Percentiles rank a stretch among this genome's conserved stretches.
Conservation (phyloP, 78 protist species). For the Bodo saltans region DNA sequence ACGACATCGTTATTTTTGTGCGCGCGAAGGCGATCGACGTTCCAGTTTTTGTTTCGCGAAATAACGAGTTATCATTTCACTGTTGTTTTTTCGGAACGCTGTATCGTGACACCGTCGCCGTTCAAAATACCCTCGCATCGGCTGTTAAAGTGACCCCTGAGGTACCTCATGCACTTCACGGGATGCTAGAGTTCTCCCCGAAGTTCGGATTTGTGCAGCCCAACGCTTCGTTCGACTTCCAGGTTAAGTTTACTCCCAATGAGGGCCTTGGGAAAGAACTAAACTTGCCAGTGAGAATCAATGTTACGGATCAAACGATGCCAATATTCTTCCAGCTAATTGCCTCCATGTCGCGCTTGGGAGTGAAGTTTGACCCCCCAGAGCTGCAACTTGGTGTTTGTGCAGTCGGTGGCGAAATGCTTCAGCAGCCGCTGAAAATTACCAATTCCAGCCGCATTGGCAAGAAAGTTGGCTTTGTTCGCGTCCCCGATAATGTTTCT, state of each 20-base stretch:
- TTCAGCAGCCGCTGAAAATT: background rate
- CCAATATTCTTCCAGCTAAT: constrained; percentile 12
- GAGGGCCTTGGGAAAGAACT: background rate
- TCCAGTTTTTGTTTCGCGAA: constrained; percentile 30
- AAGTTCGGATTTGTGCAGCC: constrained; percentile 37
- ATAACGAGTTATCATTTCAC: background rate
- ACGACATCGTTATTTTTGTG: background rate
- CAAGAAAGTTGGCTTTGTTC: background rate
- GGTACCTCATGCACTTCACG: background rate
- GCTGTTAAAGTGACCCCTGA: background rate
- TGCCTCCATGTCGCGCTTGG: constrained; percentile 7
- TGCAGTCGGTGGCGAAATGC: background rate
- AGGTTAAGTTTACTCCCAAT: constrained; percentile 9
- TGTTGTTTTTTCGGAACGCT: background rate
- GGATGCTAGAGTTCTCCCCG: constrained; percentile 22
- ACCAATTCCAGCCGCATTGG: background rate
- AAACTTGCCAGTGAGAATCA: background rate
- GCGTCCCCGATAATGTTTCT: background rate
- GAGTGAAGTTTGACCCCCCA: background rate
- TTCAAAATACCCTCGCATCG: constrained; percentile 9
- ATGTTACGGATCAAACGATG: constrained; percentile 26
- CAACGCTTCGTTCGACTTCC: background rate
- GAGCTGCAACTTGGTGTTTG: background rate
- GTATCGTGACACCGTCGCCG: constrained; percentile 33
- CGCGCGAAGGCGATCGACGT: constrained; percentile 1